Conservation (phyloP, 257 asterid species). For the Linderniella brevidens region DNA sequence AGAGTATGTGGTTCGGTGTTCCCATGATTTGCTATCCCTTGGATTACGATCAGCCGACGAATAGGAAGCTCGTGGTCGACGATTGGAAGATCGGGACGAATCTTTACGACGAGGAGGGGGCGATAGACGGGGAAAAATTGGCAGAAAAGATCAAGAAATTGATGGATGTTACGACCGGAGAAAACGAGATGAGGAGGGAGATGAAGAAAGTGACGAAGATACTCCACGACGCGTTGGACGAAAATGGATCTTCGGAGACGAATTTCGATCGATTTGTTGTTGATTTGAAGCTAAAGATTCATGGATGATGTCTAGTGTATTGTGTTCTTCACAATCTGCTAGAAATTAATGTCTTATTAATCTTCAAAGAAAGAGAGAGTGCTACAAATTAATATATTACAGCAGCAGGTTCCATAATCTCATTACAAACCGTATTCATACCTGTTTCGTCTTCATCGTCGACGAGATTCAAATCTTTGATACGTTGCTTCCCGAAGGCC, state of each 20-base stretch:
- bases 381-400: too few relatives aligned
- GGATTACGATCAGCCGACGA: slow-evolving; percentile 17
- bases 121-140: slow-evolving; percentile 9
- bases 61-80: slow-evolving; percentile 22
- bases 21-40: slow-evolving; percentile 25
- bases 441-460: too few relatives aligned
- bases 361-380: slow-evolving; percentile 1
- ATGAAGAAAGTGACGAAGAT: background rate
- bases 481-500: too few relatives aligned
- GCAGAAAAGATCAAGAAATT: slow-evolving; percentile 12
- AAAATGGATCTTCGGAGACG: slow-evolving; percentile 7
- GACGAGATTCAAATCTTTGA: too few relatives aligned
- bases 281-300: slow-evolving; percentile 8
- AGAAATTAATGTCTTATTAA: slow-evolving; percentile 10
- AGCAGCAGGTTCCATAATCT: too few relatives aligned
- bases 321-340: too few relatives aligned
- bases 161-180: slow-evolving; percentile 3
- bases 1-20: slow-evolving; percentile 17
- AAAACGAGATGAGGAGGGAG: slow-evolving; percentile 3
- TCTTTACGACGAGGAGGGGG: slow-evolving; percentile 10
- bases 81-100: slow-evolving; percentile 26
- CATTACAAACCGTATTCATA: too few relatives aligned
- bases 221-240: slow-evolving; percentile 5
- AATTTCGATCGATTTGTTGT: slow-evolving; percentile 10
- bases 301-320: too few relatives aligned